Evolutionary conservation across 2,329 filamentous ascomycete species (phyloP), one percentile per base, ranked within the genome.

Genomic region (Monosporascus sp.): DNA sequence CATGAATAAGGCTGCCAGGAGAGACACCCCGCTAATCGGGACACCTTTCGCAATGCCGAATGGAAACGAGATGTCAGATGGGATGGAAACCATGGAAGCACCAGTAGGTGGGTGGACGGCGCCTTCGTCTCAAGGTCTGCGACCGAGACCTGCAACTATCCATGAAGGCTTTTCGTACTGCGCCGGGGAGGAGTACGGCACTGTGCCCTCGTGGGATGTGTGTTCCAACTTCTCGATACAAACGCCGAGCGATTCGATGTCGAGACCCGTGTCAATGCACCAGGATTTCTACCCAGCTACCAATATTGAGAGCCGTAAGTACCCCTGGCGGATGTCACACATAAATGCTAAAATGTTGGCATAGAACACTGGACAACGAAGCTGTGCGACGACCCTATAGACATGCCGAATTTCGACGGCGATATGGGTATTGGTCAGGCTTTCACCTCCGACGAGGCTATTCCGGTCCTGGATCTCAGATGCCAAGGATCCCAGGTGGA

Each of bases 351-450:
- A 67, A 63, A 41, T 47, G 7, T 39, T 25, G 51, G 56, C 50
- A 52, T 66, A 75, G 76, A 72, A 58, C 65, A 69, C 20, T 81
- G 82, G 82, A 71, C 72, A 49, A 73, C 79, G 38, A 85, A 85
- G 65, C 69, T 78, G 17, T 81, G 75, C 57, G 81, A 83, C 49
- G 81, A 84, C 50, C 75, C 69, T 51, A 70, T 82, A 48, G 81
- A 84, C 36, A 72, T 85, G 49, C 76, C 80, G 22, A 71, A 70
- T 47, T 66, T 85, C 50, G 81, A 85, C 39, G 68, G 74, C 14
- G 83, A 86, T 37, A 79, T 83, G 73, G 68, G 70, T 59, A 84
- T 86, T 59, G 81, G 81, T 49, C 82, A 85, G 63, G 81, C 81
- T 7, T 85, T 80, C 66, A 82, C 81, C 6, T 76, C 80, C 5